phyloP scores from a whole-genome alignment of 768 basidiomycete genomes.

The Phlebiopsis gigantea region DNA sequence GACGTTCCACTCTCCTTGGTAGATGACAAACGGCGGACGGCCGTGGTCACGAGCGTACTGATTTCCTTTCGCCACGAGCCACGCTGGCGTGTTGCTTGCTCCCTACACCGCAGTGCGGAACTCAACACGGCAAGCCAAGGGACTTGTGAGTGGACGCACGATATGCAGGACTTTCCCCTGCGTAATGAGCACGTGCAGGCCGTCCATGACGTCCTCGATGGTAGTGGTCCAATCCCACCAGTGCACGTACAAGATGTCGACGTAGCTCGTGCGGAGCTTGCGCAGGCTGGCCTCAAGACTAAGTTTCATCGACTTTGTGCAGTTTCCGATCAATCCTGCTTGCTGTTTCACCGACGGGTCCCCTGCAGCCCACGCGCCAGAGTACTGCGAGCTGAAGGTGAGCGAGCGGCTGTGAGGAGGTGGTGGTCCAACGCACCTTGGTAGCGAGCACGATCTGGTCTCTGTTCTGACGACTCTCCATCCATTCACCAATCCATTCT shows the following conservation, averaged over 20 bases:
- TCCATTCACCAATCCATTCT: conserved; percentile 36
- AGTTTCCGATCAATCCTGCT: conserved; percentile 35
- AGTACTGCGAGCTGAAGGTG: conserved; percentile 4
- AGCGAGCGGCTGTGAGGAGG: neutral
- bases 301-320: conserved; percentile 28
- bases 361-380: conserved; percentile 6
- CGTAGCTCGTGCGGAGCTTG: conserved; percentile 37
- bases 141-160: neutral
- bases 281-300: conserved; percentile 29
- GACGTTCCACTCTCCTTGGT: conserved; percentile 33
- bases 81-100: conserved; percentile 27
- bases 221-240: conserved; percentile 34
- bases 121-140: neutral
- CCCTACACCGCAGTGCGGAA: conserved; percentile 15
- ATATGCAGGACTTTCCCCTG: conserved; percentile 32
- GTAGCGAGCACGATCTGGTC: conserved; percentile 33
- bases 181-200: conserved; percentile 30
- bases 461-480: conserved; percentile 28
- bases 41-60: conserved; percentile 35
- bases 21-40: conserved; percentile 33
- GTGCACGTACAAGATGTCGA: conserved; percentile 42
- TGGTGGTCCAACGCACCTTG: conserved; percentile 14
- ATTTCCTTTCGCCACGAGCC: conserved; percentile 32
- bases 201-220: conserved; percentile 36
- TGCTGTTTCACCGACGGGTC: conserved; percentile 1